These are phyloP conservation scores for Colletotrichum salicis DNA, from an alignment of 2,329 filamentous ascomycete species.

Conservation along the genomic window DNA sequence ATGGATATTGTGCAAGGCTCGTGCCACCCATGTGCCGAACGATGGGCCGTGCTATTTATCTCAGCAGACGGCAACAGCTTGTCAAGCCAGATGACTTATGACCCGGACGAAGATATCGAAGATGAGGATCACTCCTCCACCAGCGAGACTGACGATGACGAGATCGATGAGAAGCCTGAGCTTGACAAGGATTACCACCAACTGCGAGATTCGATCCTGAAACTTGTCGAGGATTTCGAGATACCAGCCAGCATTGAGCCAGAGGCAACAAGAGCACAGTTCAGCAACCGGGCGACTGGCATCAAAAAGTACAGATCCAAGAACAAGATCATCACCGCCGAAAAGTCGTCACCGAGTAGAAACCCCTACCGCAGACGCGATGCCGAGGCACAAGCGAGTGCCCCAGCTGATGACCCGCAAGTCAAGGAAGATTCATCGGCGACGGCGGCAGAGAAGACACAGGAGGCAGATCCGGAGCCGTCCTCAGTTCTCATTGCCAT, in stretches of 20 bases:
- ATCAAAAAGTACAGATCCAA: constrained; percentile 70
- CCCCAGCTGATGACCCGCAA: neutral
- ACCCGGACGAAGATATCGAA: constrained; percentile 71
- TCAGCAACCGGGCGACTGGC: constrained; percentile 76
- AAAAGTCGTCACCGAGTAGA: constrained; percentile 63
- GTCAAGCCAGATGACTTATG: constrained; percentile 78
- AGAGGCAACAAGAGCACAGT: constrained; percentile 68
- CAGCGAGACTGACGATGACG: constrained; percentile 71
- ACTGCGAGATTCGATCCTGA: constrained; percentile 81
- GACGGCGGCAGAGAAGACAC: constrained; percentile 34
- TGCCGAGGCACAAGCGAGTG: constrained; percentile 5
- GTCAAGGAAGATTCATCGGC: constrained; percentile 24
- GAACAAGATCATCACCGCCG: constrained; percentile 65
- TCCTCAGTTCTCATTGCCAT: constrained; percentile 71
- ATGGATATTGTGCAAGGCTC: constrained; percentile 72
- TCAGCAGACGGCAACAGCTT: constrained; percentile 77
- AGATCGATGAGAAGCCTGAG: constrained; percentile 68
- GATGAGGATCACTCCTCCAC: constrained; percentile 71
- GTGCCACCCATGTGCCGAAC: constrained; percentile 82
- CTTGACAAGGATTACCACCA: constrained; percentile 84
- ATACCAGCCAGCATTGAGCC: constrained; percentile 75
- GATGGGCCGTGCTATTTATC: constrained; percentile 85
- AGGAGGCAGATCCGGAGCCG: constrained; percentile 24
- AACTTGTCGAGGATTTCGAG: constrained; percentile 84
- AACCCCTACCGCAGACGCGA: constrained; percentile 65